A percentile compares a stretch with the other conserved stretches of the same genome.
These are phyloP conservation scores for Rosa persica DNA, from an alignment of 306 rosid genomes.

Conservation along the genomic window DNA sequence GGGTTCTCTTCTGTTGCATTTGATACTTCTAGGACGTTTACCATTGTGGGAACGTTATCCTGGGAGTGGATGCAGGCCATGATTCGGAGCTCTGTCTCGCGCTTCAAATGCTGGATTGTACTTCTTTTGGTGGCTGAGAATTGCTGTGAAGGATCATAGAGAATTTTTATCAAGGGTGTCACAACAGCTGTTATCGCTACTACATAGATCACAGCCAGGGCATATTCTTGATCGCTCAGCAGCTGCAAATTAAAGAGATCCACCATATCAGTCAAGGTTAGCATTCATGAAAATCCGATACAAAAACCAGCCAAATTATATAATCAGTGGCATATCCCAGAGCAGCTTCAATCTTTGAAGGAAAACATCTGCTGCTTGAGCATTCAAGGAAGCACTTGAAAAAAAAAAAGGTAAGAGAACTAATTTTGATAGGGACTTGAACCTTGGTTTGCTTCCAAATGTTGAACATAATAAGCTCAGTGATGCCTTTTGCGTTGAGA, in stretches of 20 bases:
- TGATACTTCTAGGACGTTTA: slow-evolving; percentile 60
- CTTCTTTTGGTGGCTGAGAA: slow-evolving; percentile 34
- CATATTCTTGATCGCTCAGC: slow-evolving; percentile 41
- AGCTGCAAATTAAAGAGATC: slow-evolving; percentile 29
- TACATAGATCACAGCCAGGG: slow-evolving; percentile 43
- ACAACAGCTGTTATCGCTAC: slow-evolving; percentile 35
- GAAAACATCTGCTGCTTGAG: background rate
- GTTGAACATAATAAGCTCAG: slow-evolving; percentile 48
- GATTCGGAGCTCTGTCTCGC: slow-evolving; percentile 45
- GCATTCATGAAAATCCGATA: background rate
- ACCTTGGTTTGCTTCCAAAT: slow-evolving; percentile 49
- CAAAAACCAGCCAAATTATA: background rate
- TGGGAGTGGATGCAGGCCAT: slow-evolving; percentile 49
- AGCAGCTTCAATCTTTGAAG: background rate
- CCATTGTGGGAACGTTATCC: slow-evolving; percentile 44
- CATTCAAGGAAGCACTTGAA: background rate
- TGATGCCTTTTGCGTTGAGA: slow-evolving; percentile 61
- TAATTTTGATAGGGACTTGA: background rate
- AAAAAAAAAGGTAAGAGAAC: background rate
- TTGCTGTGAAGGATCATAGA: slow-evolving; percentile 50
- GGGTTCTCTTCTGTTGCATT: slow-evolving; percentile 52
- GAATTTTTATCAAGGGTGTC: slow-evolving; percentile 44
- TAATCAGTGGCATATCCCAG: background rate
- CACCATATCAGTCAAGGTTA: background rate
- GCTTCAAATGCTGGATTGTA: slow-evolving; percentile 48